A percentile compares a stretch with the other conserved stretches of the same genome.
Evolutionary conservation across 352 stramenopile species (phyloP).

Genomic region (Phytopythium mirpurense): DNA sequence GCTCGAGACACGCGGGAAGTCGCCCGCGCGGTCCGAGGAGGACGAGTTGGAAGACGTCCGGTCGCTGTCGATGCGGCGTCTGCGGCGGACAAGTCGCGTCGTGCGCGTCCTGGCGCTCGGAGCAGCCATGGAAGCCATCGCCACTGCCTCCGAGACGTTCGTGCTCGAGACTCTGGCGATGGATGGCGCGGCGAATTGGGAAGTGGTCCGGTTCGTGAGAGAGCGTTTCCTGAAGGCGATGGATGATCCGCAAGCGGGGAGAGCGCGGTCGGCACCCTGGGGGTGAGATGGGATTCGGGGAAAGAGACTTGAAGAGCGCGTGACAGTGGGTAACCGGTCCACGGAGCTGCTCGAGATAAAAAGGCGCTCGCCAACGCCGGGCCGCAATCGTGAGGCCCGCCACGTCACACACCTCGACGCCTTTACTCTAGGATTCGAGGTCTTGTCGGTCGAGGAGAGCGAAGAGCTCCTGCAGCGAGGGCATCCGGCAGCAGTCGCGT

Average conservation of each 20-base stretch:
- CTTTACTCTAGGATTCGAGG: neutral
- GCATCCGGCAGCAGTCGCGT: no score
- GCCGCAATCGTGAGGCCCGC: slow-evolving; percentile 3
- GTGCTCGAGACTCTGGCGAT: no score
- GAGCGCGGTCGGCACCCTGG: neutral
- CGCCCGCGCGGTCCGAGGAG: neutral
- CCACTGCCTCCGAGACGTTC: neutral
- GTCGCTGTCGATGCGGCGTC: neutral
- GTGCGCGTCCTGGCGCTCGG: neutral
- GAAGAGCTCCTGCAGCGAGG: neutral
- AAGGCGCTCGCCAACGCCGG: neutral
- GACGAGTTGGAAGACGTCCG: neutral
- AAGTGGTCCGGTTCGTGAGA: no score
- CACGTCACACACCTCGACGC: slow-evolving; percentile 6
- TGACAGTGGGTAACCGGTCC: slow-evolving; percentile 1
- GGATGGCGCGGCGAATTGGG: no score
- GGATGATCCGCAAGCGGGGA: neutral
- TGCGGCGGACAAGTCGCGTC: neutral
- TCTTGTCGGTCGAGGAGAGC: neutral
- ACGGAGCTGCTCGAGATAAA: neutral
- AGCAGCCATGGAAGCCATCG: neutral
- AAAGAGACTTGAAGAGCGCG: slow-evolving; percentile 6
- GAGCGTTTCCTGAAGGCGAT: no score
- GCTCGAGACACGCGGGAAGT: neutral
- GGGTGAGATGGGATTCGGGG: neutral